Percentiles rank a stretch among this genome's conserved stretches.
phyloP scores from a whole-genome alignment of 306 rosid species.

The Albizia julibrissin region DNA sequence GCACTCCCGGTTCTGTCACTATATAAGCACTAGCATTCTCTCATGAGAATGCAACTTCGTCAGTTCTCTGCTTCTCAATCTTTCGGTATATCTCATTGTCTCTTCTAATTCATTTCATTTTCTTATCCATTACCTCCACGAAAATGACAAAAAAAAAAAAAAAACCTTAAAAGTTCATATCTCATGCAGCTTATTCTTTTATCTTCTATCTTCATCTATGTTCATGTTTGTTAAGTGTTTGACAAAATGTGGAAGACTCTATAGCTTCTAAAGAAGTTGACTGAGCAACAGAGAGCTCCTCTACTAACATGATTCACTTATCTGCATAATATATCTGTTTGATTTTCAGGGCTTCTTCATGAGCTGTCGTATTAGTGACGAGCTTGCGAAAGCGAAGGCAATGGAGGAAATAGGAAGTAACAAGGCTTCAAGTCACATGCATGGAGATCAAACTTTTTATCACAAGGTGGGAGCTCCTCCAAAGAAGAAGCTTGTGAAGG shows the following conservation, averaged over 20 bases:
- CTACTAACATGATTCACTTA: not conserved
- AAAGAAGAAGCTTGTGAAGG: conserved; percentile 37
- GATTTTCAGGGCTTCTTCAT: not conserved
- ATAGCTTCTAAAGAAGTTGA: not conserved
- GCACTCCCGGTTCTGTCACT: not conserved
- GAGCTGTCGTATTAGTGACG: not conserved
- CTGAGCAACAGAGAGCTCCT: not conserved
- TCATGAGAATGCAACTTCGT: not conserved
- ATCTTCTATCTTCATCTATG: not conserved
- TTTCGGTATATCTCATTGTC: not conserved
- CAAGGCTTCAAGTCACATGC: conserved; percentile 16
- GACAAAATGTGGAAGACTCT: not conserved
- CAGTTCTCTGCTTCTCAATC: not conserved
- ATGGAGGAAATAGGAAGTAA: conserved; percentile 33
- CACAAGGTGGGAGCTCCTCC: conserved; percentile 49
- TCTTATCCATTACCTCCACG: not conserved
- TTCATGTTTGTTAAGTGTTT: not conserved
- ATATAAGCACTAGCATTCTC: not conserved
- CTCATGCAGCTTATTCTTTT: not conserved
- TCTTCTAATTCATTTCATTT: not conserved
- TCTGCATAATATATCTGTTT: not conserved
- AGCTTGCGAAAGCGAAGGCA: not conserved
- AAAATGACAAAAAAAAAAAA: no score
- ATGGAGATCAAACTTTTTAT: conserved; percentile 7
- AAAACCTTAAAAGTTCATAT: not conserved